phyloP scores from a whole-genome alignment of 345 rosid species.

The Nasturtium officinale region DNA sequence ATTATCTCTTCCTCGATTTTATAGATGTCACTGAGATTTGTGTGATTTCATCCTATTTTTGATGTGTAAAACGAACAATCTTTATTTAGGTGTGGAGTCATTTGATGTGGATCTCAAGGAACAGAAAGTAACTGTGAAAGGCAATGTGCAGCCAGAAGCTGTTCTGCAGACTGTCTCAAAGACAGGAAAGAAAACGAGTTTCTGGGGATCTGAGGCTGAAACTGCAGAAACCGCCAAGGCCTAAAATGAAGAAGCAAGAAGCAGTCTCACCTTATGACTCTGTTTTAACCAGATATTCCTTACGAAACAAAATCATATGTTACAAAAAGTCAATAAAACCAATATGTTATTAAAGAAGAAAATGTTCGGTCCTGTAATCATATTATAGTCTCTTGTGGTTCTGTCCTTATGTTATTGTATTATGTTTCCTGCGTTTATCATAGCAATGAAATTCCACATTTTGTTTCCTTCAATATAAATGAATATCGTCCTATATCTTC shows the following conservation, averaged over 20 bases:
- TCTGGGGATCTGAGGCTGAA: slow-evolving; percentile 70
- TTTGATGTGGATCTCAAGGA: slow-evolving; percentile 74
- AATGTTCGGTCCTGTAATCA: slow-evolving; percentile 5
- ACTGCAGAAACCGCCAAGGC: slow-evolving; percentile 44
- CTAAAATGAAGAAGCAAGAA: background rate
- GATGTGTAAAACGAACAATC: slow-evolving; percentile 9
- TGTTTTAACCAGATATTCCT: background rate
- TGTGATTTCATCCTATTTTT: background rate
- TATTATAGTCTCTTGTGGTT: slow-evolving; percentile 2
- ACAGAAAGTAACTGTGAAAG: slow-evolving; percentile 85
- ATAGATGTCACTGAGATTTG: background rate
- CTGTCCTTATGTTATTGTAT: slow-evolving; percentile 5
- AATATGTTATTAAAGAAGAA: background rate
- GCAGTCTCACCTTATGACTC: slow-evolving; percentile 10
- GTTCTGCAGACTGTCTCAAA: slow-evolving; percentile 80
- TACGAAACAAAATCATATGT: slow-evolving; percentile 2
- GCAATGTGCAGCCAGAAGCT: slow-evolving; percentile 79
- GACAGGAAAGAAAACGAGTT: slow-evolving; percentile 77
- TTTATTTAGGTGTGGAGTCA: slow-evolving; percentile 63
- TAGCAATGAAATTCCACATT: background rate
- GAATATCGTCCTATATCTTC: background rate
- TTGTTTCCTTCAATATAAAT: background rate
- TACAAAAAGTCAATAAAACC: slow-evolving; percentile 11
- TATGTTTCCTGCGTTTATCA: background rate
- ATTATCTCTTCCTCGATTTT: background rate